Percentiles rank a stretch among this genome's conserved stretches.
Evolutionary conservation across 2,329 filamentous ascomycete species (phyloP).

Genomic region (Fusarium abutilonis): DNA sequence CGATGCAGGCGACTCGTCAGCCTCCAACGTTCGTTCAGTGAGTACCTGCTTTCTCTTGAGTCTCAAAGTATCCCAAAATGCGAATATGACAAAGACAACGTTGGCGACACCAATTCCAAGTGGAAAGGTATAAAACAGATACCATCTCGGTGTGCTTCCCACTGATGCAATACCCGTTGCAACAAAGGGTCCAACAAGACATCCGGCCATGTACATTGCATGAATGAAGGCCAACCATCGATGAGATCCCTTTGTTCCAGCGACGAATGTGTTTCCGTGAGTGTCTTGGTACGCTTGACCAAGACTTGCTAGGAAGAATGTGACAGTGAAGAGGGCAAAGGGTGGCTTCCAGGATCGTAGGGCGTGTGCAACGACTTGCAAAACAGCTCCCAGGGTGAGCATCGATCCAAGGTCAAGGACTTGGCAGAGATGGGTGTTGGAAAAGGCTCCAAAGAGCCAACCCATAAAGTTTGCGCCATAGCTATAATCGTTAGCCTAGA

Average conservation of each 20-base stretch:
- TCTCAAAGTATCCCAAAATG: conserved; percentile 61
- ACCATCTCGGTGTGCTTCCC: conserved; percentile 56
- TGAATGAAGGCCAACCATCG: conserved; percentile 72
- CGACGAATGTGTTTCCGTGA: conserved; percentile 70
- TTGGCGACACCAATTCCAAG: conserved; percentile 64
- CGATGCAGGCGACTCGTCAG: conserved; percentile 11
- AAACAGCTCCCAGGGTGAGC: conserved; percentile 62
- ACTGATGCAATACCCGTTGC: conserved; percentile 61
- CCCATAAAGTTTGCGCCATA: conserved; percentile 68
- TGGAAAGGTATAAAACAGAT: conserved; percentile 65
- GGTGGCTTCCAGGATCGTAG: conserved; percentile 67
- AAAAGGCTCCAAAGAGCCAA: conserved; percentile 67
- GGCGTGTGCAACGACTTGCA: conserved; percentile 65
- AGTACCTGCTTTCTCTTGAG: conserved; percentile 38
- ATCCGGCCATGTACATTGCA: conserved; percentile 68
- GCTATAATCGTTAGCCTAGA: conserved; percentile 37
- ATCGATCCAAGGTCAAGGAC: conserved; percentile 66
- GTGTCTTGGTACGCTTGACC: conserved; percentile 73
- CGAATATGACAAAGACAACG: conserved; percentile 55
- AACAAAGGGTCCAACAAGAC: conserved; percentile 65
- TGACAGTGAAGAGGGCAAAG: conserved; percentile 65
- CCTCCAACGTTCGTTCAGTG: conserved; percentile 5
- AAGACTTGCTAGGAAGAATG: conserved; percentile 66
- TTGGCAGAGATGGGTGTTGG: conserved; percentile 63
- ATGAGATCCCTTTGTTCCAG: conserved; percentile 61